Conservation (phyloP, 768 basidiomycete species). For the Russula abietina region DNA sequence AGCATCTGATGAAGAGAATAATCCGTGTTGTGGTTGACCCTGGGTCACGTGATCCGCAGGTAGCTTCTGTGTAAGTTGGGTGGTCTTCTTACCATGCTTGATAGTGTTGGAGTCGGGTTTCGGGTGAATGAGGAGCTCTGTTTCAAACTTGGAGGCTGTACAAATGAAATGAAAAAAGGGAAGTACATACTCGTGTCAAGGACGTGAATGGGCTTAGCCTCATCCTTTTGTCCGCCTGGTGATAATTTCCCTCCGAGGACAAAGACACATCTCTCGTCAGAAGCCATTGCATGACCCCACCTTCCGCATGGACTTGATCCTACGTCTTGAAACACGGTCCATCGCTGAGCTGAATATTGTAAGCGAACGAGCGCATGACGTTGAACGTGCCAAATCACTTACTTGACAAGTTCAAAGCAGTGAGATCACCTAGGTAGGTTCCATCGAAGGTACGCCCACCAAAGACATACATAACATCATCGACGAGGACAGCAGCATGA, state of each 20-base stretch:
- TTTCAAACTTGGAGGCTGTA: neutral
- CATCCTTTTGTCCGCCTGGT: slow-evolving; percentile 56
- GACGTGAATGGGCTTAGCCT: slow-evolving; percentile 77
- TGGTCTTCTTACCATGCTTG: slow-evolving; percentile 32
- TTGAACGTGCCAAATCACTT: slow-evolving; percentile 34
- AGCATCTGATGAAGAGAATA: no score
- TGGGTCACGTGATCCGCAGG: slow-evolving; percentile 29
- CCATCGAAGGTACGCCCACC: slow-evolving; percentile 94
- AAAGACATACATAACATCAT: slow-evolving; percentile 96
- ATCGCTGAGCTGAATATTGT: slow-evolving; percentile 61
- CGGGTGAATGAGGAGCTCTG: slow-evolving; percentile 89
- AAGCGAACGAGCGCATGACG: neutral
- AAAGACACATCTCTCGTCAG: slow-evolving; percentile 79
- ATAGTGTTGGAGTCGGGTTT: slow-evolving; percentile 48
- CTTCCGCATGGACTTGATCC: slow-evolving; percentile 88
- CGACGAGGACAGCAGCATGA: slow-evolving; percentile 91
- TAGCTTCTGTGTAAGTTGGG: slow-evolving; percentile 38
- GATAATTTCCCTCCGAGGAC: slow-evolving; percentile 62
- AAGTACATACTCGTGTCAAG: slow-evolving; percentile 82
- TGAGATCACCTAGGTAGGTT: slow-evolving; percentile 88
- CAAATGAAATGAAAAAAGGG: neutral
- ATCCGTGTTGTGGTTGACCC: slow-evolving; percentile 5
- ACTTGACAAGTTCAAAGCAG: slow-evolving; percentile 98
- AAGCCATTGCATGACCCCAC: slow-evolving; percentile 96
- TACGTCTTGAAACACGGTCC: slow-evolving; percentile 99